phyloP scores from a whole-genome alignment of 257 asterid species.

The Petunia secreta region DNA sequence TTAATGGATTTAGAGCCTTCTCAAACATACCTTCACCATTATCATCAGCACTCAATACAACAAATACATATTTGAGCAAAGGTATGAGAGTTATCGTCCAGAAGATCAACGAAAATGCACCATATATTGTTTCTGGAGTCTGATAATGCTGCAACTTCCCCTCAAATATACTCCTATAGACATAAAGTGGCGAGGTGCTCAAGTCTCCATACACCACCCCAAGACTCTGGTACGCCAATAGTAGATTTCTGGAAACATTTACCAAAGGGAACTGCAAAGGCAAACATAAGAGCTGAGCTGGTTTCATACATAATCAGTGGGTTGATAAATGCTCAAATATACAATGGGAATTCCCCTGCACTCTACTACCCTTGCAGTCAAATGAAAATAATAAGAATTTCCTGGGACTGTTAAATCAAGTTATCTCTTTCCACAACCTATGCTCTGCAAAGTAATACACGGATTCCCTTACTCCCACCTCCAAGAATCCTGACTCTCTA shows the following conservation, averaged over 20 bases:
- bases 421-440: constrained; percentile 9
- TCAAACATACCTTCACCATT: constrained; percentile 34
- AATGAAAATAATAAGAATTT: background rate
- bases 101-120: constrained; percentile 34
- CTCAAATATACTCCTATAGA: constrained; percentile 32
- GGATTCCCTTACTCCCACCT: too few species aligned
- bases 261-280: constrained; percentile 24
- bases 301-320: background rate
- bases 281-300: constrained; percentile 12
- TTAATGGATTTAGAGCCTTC: constrained; percentile 1
- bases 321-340: background rate
- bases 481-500: too few species aligned
- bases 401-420: background rate
- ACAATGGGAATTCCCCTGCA: background rate
- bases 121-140: constrained; percentile 33
- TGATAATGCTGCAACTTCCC: constrained; percentile 32
- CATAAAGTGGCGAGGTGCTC: constrained; percentile 38
- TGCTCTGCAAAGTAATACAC: background rate
- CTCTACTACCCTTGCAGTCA: background rate
- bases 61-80: constrained; percentile 33
- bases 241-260: constrained; percentile 13
- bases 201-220: constrained; percentile 42
- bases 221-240: constrained; percentile 37
- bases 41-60: constrained; percentile 38
- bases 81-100: constrained; percentile 34